A percentile compares a stretch with the other conserved stretches of the same genome.
Evolutionary conservation across 2,329 filamentous ascomycete species (phyloP).

Genomic region (Cladophialophora yegresii): DNA sequence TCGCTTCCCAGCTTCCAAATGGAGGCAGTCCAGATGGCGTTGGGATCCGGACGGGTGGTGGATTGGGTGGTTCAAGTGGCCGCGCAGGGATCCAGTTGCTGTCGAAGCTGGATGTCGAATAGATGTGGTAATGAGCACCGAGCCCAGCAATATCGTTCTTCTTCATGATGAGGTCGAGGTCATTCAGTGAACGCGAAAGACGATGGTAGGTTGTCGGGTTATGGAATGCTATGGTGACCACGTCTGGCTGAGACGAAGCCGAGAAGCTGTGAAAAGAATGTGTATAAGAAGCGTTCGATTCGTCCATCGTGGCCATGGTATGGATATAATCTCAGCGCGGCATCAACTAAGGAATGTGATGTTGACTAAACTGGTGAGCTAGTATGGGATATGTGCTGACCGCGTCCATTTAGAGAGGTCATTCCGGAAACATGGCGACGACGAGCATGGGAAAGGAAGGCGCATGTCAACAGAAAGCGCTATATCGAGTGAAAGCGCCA

Average conservation of each 20-base stretch:
- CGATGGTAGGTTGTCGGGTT: slow-evolving; percentile 17
- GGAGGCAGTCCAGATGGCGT: slow-evolving; percentile 51
- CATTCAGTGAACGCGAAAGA: slow-evolving; percentile 38
- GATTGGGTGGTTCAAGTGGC: slow-evolving; percentile 32
- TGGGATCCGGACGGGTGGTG: slow-evolving; percentile 44
- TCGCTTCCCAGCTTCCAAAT: slow-evolving; percentile 47
- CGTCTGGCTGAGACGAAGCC: neutral
- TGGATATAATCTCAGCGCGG: slow-evolving; percentile 6
- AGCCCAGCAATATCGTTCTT: slow-evolving; percentile 7
- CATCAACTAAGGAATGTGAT: neutral
- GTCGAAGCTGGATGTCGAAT: slow-evolving; percentile 36
- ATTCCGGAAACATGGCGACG: neutral
- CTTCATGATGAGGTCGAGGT: slow-evolving; percentile 33
- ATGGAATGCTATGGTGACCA: slow-evolving; percentile 2
- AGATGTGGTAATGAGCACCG: slow-evolving; percentile 25
- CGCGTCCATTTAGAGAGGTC: too few relatives aligned
- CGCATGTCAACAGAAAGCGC: neutral
- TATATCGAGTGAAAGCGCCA: neutral
- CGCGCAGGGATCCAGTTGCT: slow-evolving; percentile 31
- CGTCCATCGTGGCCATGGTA: neutral
- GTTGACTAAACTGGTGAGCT: neutral
- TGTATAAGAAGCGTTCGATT: slow-evolving; percentile 14
- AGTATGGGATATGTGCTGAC: neutral
- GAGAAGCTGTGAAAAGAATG: slow-evolving; percentile 16
- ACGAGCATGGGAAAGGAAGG: neutral